Evolutionary conservation across 106 monocot genomes (phyloP).

Genomic region (Phalaenopsis aphrodite): DNA sequence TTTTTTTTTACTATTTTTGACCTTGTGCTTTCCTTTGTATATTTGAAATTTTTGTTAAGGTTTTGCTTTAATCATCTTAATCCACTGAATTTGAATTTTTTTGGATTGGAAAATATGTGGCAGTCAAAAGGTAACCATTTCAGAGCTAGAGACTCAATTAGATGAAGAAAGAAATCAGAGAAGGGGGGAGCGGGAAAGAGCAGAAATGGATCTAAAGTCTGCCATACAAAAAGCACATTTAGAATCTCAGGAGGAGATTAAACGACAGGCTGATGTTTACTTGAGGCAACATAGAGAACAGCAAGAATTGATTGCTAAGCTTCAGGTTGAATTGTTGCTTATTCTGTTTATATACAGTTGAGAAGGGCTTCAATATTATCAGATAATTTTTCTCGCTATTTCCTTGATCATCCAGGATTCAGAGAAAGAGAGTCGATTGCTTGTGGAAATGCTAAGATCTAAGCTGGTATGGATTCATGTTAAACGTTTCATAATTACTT

Average conservation of each 20-base stretch:
- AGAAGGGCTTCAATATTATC: neutral
- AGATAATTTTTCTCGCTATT: slow-evolving; percentile 2
- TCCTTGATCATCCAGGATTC: slow-evolving; percentile 40
- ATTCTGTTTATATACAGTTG: neutral
- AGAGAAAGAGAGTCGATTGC: slow-evolving; percentile 72
- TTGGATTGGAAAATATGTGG: slow-evolving; percentile 15
- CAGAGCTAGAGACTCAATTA: slow-evolving; percentile 75
- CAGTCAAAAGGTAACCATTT: slow-evolving; percentile 77
- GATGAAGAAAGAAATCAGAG: slow-evolving; percentile 82
- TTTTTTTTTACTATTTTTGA: neutral
- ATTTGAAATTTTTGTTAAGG: neutral
- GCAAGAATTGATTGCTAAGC: slow-evolving; percentile 72
- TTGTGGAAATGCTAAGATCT: slow-evolving; percentile 70
- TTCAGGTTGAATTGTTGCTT: slow-evolving; percentile 44
- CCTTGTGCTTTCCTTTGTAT: too few relatives aligned
- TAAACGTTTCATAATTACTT: neutral
- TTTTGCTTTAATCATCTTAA: neutral
- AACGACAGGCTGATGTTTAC: slow-evolving; percentile 56
- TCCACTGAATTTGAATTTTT: neutral
- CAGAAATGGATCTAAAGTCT: slow-evolving; percentile 68
- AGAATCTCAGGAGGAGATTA: slow-evolving; percentile 86
- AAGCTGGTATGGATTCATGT: slow-evolving; percentile 54
- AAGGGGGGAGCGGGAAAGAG: slow-evolving; percentile 79
- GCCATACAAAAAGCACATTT: slow-evolving; percentile 62
- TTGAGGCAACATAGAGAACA: slow-evolving; percentile 69